A percentile compares a stretch with the other conserved stretches of the same genome.
phyloP scores from a whole-genome alignment of 768 basidiomycete species.

The Plicaturopsis crispa region DNA sequence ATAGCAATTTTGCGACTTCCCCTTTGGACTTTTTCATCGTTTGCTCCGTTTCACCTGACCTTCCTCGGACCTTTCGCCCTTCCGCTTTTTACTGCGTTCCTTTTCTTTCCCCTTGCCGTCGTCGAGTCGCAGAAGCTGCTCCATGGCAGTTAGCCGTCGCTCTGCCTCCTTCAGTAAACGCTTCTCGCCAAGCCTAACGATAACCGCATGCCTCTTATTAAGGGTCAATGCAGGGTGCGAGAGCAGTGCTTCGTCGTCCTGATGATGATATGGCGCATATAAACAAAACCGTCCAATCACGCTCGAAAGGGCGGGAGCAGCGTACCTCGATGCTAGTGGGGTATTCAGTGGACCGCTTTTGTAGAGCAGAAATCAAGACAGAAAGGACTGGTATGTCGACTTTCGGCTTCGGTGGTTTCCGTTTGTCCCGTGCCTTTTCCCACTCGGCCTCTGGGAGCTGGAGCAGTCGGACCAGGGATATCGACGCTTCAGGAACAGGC shows the following conservation, averaged over 20 bases:
- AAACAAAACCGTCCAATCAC: conserved; percentile 1
- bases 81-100: background rate
- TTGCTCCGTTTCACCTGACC: too few relatives aligned
- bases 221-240: conserved; percentile 20
- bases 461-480: conserved; percentile 63
- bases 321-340: conserved; percentile 52
- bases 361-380: conserved; percentile 41
- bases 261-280: too few relatives aligned
- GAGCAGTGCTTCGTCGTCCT: conserved; percentile 46
- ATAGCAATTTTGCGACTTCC: too few relatives aligned
- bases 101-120: conserved; percentile 1
- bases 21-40: too few relatives aligned
- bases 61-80: too few relatives aligned
- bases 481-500: conserved; percentile 45
- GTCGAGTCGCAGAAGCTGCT: conserved; percentile 5
- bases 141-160: conserved; percentile 6
- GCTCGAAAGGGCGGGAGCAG: conserved; percentile 4
- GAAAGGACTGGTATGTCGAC: conserved; percentile 38
- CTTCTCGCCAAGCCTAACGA: conserved; percentile 80
- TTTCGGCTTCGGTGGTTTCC: conserved; percentile 70
- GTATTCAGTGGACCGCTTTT: conserved; percentile 46
- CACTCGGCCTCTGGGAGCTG: conserved; percentile 50
- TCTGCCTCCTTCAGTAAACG: conserved; percentile 39
- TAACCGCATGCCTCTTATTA: conserved; percentile 52
- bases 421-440: conserved; percentile 49